A percentile compares a stretch with the other conserved stretches of the same genome.
Evolutionary conservation across 352 stramenopile genomes (phyloP).

Genomic region (Phytophthora fragariae): DNA sequence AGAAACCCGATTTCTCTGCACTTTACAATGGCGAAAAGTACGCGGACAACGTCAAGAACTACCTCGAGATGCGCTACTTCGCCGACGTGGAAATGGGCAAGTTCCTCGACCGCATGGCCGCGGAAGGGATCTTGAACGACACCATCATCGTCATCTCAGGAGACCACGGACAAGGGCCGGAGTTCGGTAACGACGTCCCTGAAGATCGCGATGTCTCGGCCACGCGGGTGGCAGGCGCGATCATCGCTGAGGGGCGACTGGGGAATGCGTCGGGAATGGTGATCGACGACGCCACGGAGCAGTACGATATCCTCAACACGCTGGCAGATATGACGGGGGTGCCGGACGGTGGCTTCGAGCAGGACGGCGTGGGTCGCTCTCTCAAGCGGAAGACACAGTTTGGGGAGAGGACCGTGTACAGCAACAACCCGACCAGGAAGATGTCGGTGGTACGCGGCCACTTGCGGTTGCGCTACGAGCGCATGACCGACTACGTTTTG

Average conservation of each 20-base stretch:
- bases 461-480: constrained; percentile 50
- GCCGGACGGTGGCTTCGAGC: constrained; percentile 35
- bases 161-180: constrained; percentile 52
- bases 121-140: constrained; percentile 49
- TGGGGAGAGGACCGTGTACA: constrained; percentile 43
- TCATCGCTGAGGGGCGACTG: constrained; percentile 41
- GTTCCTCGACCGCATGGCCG: constrained; percentile 56
- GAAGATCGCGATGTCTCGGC: constrained; percentile 43
- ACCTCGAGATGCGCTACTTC: constrained; percentile 60
- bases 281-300: constrained; percentile 34
- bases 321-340: constrained; percentile 43
- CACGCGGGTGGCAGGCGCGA: constrained; percentile 38
- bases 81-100: constrained; percentile 48
- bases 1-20: constrained; percentile 46
- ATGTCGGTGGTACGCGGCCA: constrained; percentile 44
- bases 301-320: constrained; percentile 50
- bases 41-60: constrained; percentile 36
- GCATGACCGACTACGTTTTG: constrained; percentile 26
- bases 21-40: constrained; percentile 34
- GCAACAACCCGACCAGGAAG: constrained; percentile 55
- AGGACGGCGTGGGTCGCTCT: constrained; percentile 43
- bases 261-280: constrained; percentile 26
- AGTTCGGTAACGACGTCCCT: constrained; percentile 38
- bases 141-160: constrained; percentile 59
- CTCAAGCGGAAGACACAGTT: constrained; percentile 45